phyloP scores from a whole-genome alignment of 768 basidiomycete genomes.

The Termitomyces sp. region DNA sequence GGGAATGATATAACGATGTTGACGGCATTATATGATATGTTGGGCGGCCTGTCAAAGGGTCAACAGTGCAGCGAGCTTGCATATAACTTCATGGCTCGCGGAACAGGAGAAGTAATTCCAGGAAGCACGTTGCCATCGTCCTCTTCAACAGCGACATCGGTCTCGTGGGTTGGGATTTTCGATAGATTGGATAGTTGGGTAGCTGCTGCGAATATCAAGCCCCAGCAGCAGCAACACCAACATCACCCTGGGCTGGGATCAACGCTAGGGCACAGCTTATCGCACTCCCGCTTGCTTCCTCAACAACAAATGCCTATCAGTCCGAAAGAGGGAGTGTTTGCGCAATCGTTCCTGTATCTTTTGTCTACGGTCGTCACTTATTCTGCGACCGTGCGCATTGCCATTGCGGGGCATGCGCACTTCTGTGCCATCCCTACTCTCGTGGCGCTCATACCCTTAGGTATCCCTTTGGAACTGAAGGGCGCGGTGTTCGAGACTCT shows the following conservation, averaged over 20 bases:
- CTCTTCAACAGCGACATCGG: slow-evolving; percentile 45
- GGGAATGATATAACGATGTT: slow-evolving; percentile 67
- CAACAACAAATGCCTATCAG: slow-evolving; percentile 44
- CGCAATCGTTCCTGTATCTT: slow-evolving; percentile 76
- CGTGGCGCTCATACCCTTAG: slow-evolving; percentile 69
- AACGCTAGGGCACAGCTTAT: slow-evolving; percentile 21
- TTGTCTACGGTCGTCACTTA: slow-evolving; percentile 68
- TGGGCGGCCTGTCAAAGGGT: slow-evolving; percentile 77
- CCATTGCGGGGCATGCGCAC: slow-evolving; percentile 68
- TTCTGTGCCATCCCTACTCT: slow-evolving; percentile 81
- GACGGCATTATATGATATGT: slow-evolving; percentile 84
- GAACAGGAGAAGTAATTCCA: slow-evolving; percentile 63
- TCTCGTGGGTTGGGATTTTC: slow-evolving; percentile 80
- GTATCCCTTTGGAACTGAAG: slow-evolving; percentile 87
- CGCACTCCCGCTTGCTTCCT: slow-evolving; percentile 35
- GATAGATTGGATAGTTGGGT: slow-evolving; percentile 73
- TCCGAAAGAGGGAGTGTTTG: slow-evolving; percentile 71
- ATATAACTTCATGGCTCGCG: slow-evolving; percentile 82
- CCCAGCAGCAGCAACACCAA: slow-evolving; percentile 35
- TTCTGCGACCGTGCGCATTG: slow-evolving; percentile 74
- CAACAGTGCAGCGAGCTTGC: slow-evolving; percentile 81
- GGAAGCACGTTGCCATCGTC: slow-evolving; percentile 51
- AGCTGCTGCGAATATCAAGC: slow-evolving; percentile 40
- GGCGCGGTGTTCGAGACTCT: slow-evolving; percentile 79
- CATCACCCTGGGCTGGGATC: slow-evolving; percentile 13